Base-by-base conservation (phyloP, 805 yeast genomes). In the Teunomyces tritomae region DNA sequence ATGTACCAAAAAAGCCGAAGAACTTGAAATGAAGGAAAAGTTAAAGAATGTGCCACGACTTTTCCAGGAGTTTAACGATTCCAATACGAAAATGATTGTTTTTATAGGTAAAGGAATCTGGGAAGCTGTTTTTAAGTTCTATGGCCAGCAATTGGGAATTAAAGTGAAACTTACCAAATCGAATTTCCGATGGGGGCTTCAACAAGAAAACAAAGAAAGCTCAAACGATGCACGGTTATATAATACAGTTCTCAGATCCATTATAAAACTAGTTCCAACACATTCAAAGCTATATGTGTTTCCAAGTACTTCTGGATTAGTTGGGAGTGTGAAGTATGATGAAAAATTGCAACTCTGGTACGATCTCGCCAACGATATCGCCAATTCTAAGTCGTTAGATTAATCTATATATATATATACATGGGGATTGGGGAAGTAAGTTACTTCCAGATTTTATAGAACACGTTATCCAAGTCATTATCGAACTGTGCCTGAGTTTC, bases 21-120 rank as follows among this genome's bases (percentile, higher is more conserved):
- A 85, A 52, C 69, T 87, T 17, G 59, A 76, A 1, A 47, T 51
- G 20, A 47, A 50, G 7, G 94, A 87, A 57, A 80, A 83, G 75
- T 56, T 69, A 8, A 68, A 64, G 1, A 82, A 79, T 40, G 87
- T 81, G 0, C 82, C 82, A 0, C 52, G 76, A 33, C 65, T 87
- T 24, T 63, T 82, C 16, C 52, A 53, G 0, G 81, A 78, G 47
- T 63, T 87, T 39, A 58, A 59, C 1, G 39, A 32, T 1, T 50
- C 68, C 28, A 47, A 60, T 1, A 81, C 87, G 0, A 53, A 61
- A 27, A 65, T 69, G 29, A 65, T 84, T 0, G 83, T 85, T 29
- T 63, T 87, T 17, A 79, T 86, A 3, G 94, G 94, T 0, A 84
- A 84, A 55, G 89, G 89, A 0, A 83, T 86, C 5, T 86, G 89